Evolutionary conservation across 108 stramenopile species (phyloP).

Genomic region (Schizochytrium sp.): DNA sequence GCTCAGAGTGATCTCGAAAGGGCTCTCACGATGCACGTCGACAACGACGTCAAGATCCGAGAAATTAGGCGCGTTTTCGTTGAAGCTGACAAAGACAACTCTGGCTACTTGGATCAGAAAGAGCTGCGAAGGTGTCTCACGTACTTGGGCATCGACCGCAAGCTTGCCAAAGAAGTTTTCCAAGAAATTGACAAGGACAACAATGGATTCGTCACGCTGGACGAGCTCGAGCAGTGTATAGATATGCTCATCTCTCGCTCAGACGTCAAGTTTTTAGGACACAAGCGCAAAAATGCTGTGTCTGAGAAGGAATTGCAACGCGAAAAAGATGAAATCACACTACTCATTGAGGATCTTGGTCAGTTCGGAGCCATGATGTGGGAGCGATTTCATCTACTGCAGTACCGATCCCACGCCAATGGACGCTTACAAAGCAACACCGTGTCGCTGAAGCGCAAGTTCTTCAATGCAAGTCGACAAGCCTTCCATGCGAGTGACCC

Average conservation of each 20-base stretch:
- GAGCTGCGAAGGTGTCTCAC: not conserved
- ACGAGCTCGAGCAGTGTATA: not conserved
- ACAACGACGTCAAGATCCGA: not conserved
- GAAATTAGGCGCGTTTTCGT: conserved; percentile 1
- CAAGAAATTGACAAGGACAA: not conserved
- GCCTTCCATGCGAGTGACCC: not conserved
- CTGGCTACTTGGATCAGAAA: not conserved
- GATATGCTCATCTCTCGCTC: not conserved
- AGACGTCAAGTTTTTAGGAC: not conserved
- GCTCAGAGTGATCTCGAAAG: not conserved
- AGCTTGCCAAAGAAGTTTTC: not conserved
- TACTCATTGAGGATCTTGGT: not conserved
- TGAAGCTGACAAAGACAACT: not conserved
- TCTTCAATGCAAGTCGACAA: not conserved
- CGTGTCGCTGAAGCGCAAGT: not conserved
- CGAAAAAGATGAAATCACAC: not conserved
- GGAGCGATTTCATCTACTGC: not conserved
- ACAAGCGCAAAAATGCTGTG: not conserved
- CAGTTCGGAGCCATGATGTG: not conserved
- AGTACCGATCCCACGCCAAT: not conserved
- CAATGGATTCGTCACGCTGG: not conserved
- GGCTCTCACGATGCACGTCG: not conserved
- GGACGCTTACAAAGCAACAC: not conserved
- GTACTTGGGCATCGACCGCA: not conserved
- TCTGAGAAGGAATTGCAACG: not conserved